Evolutionary conservation across 2,329 filamentous ascomycete genomes (phyloP).

Genomic region (Fusarium chaquense): DNA sequence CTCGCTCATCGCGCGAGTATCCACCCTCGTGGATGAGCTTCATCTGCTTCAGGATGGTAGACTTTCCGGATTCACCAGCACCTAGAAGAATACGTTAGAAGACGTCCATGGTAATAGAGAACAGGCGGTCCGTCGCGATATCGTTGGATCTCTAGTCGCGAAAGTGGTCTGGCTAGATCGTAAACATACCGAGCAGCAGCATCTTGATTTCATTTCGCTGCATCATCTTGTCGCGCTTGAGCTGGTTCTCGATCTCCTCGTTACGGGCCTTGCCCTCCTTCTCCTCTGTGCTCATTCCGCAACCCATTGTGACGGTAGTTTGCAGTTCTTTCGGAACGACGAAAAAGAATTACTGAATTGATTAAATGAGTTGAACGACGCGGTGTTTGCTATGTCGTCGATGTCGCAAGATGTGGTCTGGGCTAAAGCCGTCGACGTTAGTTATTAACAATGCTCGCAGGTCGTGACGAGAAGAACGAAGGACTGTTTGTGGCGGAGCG

Average conservation of each 20-base stretch:
- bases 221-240: conserved; percentile 98
- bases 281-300: conserved; percentile 99
- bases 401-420: conserved; percentile 25
- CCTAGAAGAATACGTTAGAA: conserved; percentile 64
- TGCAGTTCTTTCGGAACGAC: conserved; percentile 35
- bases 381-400: conserved; percentile 35
- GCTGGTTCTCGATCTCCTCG: conserved; percentile 99
- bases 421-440: conserved; percentile 36
- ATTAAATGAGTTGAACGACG: conserved; percentile 35
- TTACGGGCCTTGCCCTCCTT: conserved; percentile 99
- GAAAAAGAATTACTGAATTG: conserved; percentile 23
- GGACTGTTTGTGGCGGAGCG: conserved; percentile 31
- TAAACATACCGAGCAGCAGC: conserved; percentile 85
- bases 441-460: conserved; percentile 35
- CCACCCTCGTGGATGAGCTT: conserved; percentile 99
- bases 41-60: conserved; percentile 99
- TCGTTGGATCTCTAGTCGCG: neutral
- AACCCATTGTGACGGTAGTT: conserved; percentile 85
- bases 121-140: neutral
- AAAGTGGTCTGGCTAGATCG: neutral
- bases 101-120: neutral
- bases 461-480: conserved; percentile 39
- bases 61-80: conserved; percentile 95
- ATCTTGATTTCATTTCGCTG: conserved; percentile 99
- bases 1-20: conserved; percentile 89